Conservation (phyloP, 139 green algal species). For the Raphidocelis subcapitata region DNA sequence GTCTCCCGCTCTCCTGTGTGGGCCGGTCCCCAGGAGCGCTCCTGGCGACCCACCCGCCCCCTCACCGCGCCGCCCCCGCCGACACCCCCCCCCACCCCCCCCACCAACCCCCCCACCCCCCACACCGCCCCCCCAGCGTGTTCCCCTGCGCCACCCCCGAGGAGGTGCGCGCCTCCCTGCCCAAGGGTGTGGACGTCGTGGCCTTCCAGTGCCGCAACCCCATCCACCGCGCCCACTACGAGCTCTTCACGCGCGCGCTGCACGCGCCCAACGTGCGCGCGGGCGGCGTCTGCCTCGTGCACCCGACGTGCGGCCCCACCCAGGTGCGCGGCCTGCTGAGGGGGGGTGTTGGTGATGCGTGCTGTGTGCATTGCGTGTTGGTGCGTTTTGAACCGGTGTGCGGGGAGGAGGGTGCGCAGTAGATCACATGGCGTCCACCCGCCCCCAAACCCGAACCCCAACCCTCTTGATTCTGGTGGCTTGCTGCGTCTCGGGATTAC, state of each 20-base stretch:
- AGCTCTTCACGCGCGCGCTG: slow-evolving; percentile 90
- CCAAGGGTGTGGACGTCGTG: slow-evolving; percentile 75
- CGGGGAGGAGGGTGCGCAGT: no score
- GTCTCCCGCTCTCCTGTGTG: no score
- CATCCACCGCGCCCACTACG: slow-evolving; percentile 92
- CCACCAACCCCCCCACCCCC: no score
- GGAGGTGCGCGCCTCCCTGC: slow-evolving; percentile 76
- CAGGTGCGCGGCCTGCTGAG: slow-evolving; percentile 47
- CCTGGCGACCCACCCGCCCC: no score
- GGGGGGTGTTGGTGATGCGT: not conserved
- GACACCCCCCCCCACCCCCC: no score
- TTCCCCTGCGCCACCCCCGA: slow-evolving; percentile 81
- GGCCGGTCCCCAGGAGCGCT: no score
- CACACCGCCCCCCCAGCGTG: slow-evolving; percentile 40
- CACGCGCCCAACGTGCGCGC: slow-evolving; percentile 74
- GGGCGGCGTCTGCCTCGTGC: slow-evolving; percentile 81
- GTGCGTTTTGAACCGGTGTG: not conserved
- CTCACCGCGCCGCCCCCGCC: no score
- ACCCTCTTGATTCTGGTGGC: no score
- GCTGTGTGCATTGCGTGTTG: not conserved
- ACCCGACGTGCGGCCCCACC: slow-evolving; percentile 89
- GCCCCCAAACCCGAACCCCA: no score
- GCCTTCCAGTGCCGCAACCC: slow-evolving; percentile 97
- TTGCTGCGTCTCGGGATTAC: no score
- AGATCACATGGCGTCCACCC: no score